Evolutionary conservation across 192 early-diverging fungal species (phyloP).

Genomic region (Mortierella antarctica): DNA sequence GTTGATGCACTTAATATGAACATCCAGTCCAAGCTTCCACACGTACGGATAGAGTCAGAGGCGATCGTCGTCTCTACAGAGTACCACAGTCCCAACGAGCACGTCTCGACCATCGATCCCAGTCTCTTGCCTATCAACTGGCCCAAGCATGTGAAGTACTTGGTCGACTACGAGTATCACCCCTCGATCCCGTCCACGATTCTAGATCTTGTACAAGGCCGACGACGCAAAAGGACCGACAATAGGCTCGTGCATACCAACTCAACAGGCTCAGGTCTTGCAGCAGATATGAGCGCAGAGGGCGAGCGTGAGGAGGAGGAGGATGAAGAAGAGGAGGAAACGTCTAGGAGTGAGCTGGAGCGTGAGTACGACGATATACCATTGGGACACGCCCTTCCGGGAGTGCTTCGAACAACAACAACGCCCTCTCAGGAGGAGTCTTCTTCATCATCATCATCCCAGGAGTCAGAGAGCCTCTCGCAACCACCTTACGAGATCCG

Average conservation of each 20-base stretch:
- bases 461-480: neutral
- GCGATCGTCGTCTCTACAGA: neutral
- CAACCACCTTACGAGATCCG: conserved; percentile 24
- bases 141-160: conserved; percentile 44
- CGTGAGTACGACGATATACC: conserved; percentile 39
- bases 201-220: conserved; percentile 38
- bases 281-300: neutral
- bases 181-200: conserved; percentile 12
- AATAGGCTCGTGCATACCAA: neutral
- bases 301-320: neutral
- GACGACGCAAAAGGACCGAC: conserved; percentile 5
- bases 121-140: conserved; percentile 28
- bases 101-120: conserved; percentile 26
- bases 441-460: neutral
- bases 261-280: neutral
- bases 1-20: too few relatives aligned
- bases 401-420: neutral
- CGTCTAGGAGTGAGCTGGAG: conserved; percentile 10
- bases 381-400: conserved; percentile 33
- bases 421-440: neutral
- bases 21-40: too few relatives aligned
- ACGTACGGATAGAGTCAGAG: too few relatives aligned
- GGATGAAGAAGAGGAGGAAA: neutral
- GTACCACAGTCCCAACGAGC: neutral
- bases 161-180: conserved; percentile 48